A percentile compares a stretch with the other conserved stretches of the same genome.
phyloP scores from a whole-genome alignment of 768 basidiomycete species.

The Tylopilus balloui region DNA sequence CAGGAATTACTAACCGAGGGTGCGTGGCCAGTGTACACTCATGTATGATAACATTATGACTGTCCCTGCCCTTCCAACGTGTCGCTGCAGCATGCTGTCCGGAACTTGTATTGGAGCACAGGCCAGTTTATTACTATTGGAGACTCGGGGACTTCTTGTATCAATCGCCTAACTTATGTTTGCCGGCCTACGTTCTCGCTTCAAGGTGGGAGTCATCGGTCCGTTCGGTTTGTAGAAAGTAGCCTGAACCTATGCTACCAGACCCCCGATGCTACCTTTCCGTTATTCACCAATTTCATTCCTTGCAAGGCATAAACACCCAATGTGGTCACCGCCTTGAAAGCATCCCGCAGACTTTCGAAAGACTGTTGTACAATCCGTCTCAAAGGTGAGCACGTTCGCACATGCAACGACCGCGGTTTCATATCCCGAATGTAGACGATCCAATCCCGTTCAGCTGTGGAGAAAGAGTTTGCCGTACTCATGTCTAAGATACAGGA shows the following conservation, averaged over 20 bases:
- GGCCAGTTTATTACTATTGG: not conserved
- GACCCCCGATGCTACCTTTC: not conserved
- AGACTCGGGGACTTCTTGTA: too few species aligned
- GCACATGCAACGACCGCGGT: not conserved
- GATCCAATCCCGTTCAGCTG: conserved; percentile 2
- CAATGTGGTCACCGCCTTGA: conserved; percentile 6
- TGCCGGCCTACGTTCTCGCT: not conserved
- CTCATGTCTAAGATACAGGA: conserved; percentile 21
- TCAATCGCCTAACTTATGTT: too few species aligned
- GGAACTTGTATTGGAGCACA: not conserved
- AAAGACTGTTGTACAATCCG: not conserved
- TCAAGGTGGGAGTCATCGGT: not conserved
- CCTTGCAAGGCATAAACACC: not conserved
- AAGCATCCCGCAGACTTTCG: not conserved
- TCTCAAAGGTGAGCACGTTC: conserved; percentile 10
- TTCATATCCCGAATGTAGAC: conserved; percentile 4
- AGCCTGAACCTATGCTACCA: not conserved
- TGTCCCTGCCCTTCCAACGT: conserved; percentile 1
- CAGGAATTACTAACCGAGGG: too few species aligned
- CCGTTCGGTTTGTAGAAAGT: not conserved
- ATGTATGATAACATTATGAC: not conserved
- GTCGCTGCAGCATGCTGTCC: not conserved
- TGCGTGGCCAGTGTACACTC: not conserved
- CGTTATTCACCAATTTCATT: conserved; percentile 9
- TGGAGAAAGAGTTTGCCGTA: conserved; percentile 13